Evolutionary conservation across 805 yeast species (phyloP), one percentile per base, ranked within the genome.

Genomic region (Teunomyces gatunensis): DNA sequence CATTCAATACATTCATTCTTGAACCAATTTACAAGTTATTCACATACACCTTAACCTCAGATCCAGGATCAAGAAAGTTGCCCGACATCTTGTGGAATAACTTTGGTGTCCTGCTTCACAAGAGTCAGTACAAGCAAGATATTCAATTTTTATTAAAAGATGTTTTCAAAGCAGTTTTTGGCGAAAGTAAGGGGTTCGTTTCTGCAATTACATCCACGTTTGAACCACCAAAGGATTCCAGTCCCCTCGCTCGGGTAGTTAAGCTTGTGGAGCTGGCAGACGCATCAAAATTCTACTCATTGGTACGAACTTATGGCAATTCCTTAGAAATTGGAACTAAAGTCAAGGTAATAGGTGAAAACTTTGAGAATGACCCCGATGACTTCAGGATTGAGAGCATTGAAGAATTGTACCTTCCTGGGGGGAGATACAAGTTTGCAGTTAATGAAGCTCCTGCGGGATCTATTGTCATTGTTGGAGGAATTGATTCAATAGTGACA

Each of bases 21-120:
- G 81, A 80, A 21, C 99, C 98, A 2, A 57, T 92, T 10, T 92
- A 90, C 68, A 91, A 92, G 60, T 60, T 91, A 6, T 67, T 84
- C 32, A 74, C 89, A 0, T 74, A 79, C 43, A 73, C 87, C 0
- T 58, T 92, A 9, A 74, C 89, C 0, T 71, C 77, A 30, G 77
- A 78, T 13, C 65, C 78, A 2, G 61, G 65, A 4, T 57, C 55
- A 3, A 47, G 51, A 5, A 67, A 68, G 0, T 59, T 89, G 13
- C 59, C 75, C 7, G 47, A 49, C 2, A 61, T 78, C 18, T 62
- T 89, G n/a, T 68, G 73, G 57, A 56, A 69, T 1, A 67, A 80
- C 27, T 82, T 84, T 47, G 73, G 76, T 3, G 65, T 80, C 18
- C 53, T 64, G 2, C 61, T 85, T 2, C 64, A 69, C 1, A 71